Base-by-base conservation (phyloP, 345 rosid genomes). In the Litchi chinensis region DNA sequence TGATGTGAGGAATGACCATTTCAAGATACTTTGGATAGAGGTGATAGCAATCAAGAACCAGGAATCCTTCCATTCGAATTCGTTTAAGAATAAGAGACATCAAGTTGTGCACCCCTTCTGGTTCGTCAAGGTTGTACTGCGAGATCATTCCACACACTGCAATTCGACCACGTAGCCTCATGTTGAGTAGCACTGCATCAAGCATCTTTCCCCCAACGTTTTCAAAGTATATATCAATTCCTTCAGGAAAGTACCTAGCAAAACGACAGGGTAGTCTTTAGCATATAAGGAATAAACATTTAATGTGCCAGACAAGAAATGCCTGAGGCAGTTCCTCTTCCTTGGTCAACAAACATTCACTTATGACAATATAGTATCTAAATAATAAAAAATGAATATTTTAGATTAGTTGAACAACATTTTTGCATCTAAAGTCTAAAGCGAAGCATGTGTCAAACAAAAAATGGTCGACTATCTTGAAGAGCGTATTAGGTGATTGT, bases 101-200 rank as follows among this genome's bases (percentile, higher is more conserved):
- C 75, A 82, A 76, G 28, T 83, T 86, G 80, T 74, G 67, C 19
- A 79, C 79, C 18, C 89, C 85, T 68, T 90, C 88, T 0, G 87
- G 83, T 44, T 79, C 68, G 10, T 80, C 79, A 6, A 88, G 88
- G 57, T 85, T 85, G 80, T 88, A 88, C 28, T 90, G 91, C 4
- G 93, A 90, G 77, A 90, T 88, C 92, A 90, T 87, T 79, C 90
- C 93, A 56, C 87, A 87, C 0, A 80, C 86, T 44, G 89, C 85
- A 0, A 88, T 80, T 8, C 89, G 82, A 10, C 91, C 90, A 4
- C 8, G 79, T 6, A 2, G 5, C 74, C 86, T 86, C 88, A 88
- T 87, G 86, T 86, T 87, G n/a, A 73, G 41, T 2, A 90, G 90
- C 56, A 88, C 91, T 5, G 88, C 89, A 12, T 88, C 90, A 3